These are phyloP conservation scores for Sesbania bispinosa DNA, from an alignment of 306 rosid genomes.

Conservation along the genomic window DNA sequence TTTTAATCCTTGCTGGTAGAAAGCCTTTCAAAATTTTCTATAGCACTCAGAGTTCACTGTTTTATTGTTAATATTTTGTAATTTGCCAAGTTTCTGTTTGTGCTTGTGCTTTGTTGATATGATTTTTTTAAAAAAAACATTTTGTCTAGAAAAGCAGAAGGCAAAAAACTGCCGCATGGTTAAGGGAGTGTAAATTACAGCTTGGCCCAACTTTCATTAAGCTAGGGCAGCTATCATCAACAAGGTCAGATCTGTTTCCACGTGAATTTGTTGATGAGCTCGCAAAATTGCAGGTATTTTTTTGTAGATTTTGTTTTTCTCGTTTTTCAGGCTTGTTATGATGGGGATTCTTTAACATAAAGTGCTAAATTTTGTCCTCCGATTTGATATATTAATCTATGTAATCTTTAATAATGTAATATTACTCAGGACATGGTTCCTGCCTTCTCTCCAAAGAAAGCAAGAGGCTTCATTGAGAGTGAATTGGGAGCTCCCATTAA, in stretches of 20 bases:
- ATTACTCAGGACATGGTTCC: constrained; percentile 80
- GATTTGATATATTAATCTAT: neutral
- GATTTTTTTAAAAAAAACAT: neutral
- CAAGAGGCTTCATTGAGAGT: constrained; percentile 67
- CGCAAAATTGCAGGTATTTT: constrained; percentile 75
- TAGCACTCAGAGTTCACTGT: neutral
- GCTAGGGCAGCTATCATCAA: constrained; percentile 91
- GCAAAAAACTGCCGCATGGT: constrained; percentile 77
- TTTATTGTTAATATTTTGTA: neutral
- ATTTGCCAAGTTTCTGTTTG: neutral
- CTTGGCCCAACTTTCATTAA: constrained; percentile 96
- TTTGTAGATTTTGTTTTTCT: neutral
- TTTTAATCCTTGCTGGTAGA: neutral
- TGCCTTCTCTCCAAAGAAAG: constrained; percentile 81
- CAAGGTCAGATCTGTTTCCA: constrained; percentile 91
- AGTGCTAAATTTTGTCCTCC: neutral
- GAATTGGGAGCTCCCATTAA: constrained; percentile 73
- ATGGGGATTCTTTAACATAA: neutral
- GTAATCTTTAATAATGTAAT: constrained; percentile 20
- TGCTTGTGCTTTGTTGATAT: neutral
- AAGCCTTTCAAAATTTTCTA: neutral
- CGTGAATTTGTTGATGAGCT: constrained; percentile 89
- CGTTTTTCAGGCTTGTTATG: neutral
- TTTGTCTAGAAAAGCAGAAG: constrained; percentile 71
- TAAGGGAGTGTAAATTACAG: constrained; percentile 79